Evolutionary conservation across 371 early-diverging fungal genomes (phyloP).

Genomic region (Globomyces sp.): DNA sequence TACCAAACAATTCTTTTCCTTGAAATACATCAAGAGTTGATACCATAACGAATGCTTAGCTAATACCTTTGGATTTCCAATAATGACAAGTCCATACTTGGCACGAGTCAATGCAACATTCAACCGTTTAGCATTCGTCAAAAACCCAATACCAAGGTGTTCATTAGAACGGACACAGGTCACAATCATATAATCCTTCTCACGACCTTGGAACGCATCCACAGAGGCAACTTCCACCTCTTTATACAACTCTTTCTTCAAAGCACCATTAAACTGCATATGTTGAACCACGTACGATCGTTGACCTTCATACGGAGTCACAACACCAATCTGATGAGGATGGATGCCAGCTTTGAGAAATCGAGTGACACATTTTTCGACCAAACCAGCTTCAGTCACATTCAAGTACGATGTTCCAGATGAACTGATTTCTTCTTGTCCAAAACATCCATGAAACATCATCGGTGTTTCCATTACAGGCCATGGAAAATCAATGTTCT

Average conservation of each 20-base stretch:
- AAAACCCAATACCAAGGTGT: conserved; percentile 97
- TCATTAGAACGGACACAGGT: conserved; percentile 97
- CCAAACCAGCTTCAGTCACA: conserved; percentile 61
- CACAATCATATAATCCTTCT: conserved; percentile 99
- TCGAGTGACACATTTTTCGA: conserved; percentile 91
- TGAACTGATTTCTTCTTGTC: conserved; percentile 94
- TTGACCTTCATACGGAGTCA: conserved; percentile 99
- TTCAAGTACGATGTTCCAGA: conserved; percentile 97
- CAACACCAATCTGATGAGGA: conserved; percentile 96
- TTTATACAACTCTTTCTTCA: conserved; percentile 89
- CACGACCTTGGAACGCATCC: conserved; percentile 99
- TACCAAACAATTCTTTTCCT: conserved; percentile 85
- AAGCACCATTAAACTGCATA: conserved; percentile 89
- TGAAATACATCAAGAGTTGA: conserved; percentile 90
- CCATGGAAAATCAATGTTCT: conserved; percentile 92
- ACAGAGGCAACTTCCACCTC: conserved; percentile 98
- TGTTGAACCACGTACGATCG: conserved; percentile 89
- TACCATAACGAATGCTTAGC: conserved; percentile 95
- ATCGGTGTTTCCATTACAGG: conserved; percentile 90
- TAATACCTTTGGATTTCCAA: conserved; percentile 96
- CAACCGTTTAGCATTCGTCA: conserved; percentile 94
- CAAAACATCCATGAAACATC: conserved; percentile 93
- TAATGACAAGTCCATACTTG: conserved; percentile 90
- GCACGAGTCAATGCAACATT: conserved; percentile 98
- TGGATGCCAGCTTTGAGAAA: conserved; percentile 85